Percentiles rank a stretch among this genome's conserved stretches.
Conservation (phyloP, 352 stramenopile genomes). For the Globisporangium irregulare region DNA sequence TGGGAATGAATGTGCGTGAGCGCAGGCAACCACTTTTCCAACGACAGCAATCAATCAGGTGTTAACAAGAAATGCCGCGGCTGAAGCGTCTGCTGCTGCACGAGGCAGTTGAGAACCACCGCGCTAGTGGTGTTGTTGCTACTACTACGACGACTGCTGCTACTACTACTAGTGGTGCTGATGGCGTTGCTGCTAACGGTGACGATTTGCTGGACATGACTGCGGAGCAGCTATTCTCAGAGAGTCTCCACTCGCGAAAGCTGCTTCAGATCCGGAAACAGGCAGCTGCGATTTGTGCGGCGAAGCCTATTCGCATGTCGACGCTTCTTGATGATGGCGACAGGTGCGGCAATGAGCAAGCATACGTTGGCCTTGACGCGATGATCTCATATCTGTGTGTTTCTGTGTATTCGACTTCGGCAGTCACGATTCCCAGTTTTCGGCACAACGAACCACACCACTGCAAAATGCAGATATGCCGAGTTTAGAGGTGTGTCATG, state of each 20-base stretch:
- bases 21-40: background rate
- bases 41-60: background rate
- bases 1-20: background rate
- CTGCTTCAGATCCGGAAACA: slow-evolving; percentile 20
- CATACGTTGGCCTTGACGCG: background rate
- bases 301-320: slow-evolving; percentile 31
- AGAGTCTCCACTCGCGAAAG: slow-evolving; percentile 39
- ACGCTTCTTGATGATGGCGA: slow-evolving; percentile 19
- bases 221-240: slow-evolving; percentile 49
- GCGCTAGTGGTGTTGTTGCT: background rate
- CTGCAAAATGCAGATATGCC: slow-evolving; percentile 3
- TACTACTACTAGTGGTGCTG: background rate
- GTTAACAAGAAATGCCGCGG: slow-evolving; percentile 29
- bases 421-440: background rate
- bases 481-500: slow-evolving; percentile 1
- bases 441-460: background rate
- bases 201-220: slow-evolving; percentile 18
- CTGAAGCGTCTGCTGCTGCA: slow-evolving; percentile 33
- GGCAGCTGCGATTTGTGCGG: slow-evolving; percentile 37
- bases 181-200: background rate
- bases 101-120: background rate
- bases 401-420: background rate
- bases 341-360: background rate
- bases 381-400: background rate
- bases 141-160: background rate